Conservation (phyloP, 2,329 filamentous ascomycete genomes). For the Xylaria sp. region DNA sequence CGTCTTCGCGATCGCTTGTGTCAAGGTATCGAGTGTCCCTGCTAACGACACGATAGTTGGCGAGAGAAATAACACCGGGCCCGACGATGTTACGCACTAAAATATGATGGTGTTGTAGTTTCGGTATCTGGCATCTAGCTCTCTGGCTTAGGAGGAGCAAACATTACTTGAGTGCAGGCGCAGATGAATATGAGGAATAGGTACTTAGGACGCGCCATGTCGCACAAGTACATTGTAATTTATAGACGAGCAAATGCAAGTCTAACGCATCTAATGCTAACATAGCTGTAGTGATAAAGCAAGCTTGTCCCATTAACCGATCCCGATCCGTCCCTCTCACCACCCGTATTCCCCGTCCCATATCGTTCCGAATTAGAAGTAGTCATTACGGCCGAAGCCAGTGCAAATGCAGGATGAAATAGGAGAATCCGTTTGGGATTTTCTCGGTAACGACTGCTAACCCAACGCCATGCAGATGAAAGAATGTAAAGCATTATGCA, state of each 20-base stretch:
- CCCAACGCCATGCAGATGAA: conserved; percentile 1
- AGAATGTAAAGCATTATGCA: conserved; percentile 13
- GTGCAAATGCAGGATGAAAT: background rate
- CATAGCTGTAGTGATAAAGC: background rate
- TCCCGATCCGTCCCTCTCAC: background rate
- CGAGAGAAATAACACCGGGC: conserved; percentile 58
- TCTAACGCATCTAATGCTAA: background rate
- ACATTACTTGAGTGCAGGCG: no score
- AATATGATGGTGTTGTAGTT: background rate
- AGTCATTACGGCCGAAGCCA: background rate
- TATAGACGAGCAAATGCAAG: background rate
- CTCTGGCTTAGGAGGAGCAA: background rate
- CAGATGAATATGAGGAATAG: no score
- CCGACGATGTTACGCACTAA: conserved; percentile 46
- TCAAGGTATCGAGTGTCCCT: background rate
- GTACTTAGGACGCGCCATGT: no score
- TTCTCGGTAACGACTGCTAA: conserved; percentile 5
- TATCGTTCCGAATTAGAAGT: conserved; percentile 10
- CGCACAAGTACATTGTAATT: background rate
- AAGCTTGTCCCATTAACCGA: conserved; percentile 1
- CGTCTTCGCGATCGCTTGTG: background rate
- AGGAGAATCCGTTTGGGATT: conserved; percentile 3
- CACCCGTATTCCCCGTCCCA: conserved; percentile 5
- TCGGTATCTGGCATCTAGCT: background rate
- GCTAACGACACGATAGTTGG: conserved; percentile 50